Evolutionary conservation across 331 rosid species (phyloP).

Genomic region (Prunus yedoensis): DNA sequence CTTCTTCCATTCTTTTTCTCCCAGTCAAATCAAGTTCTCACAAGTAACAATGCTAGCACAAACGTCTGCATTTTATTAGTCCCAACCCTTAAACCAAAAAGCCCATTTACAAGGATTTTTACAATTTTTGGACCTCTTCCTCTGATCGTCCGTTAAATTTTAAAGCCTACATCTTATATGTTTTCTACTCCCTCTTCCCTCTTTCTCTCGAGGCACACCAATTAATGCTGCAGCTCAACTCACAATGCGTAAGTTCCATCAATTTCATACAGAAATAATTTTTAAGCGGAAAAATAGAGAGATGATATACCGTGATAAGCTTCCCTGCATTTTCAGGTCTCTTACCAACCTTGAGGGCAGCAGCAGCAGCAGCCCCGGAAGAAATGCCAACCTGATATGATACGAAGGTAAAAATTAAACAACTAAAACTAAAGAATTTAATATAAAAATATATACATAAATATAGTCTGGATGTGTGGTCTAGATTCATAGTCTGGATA

Average conservation of each 20-base stretch:
- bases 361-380: slow-evolving; percentile 96
- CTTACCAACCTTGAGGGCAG: slow-evolving; percentile 89
- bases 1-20: too few species aligned
- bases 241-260: neutral
- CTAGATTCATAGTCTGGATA: too few species aligned
- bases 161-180: neutral
- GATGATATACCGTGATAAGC: slow-evolving; percentile 68
- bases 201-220: too few species aligned
- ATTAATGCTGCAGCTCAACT: too few species aligned
- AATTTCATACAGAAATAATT: neutral
- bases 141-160: neutral
- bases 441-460: too few species aligned
- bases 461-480: too few species aligned
- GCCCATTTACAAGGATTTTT: neutral
- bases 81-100: neutral
- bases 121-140: neutral
- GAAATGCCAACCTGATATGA: slow-evolving; percentile 87
- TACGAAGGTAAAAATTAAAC: slow-evolving; percentile 24
- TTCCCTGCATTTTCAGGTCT: slow-evolving; percentile 96
- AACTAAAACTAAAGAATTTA: too few species aligned
- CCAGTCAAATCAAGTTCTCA: too few species aligned
- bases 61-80: neutral
- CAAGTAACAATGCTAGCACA: neutral
- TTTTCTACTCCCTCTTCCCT: too few species aligned
- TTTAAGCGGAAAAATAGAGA: slow-evolving; percentile 1